Evolutionary conservation across 2,329 filamentous ascomycete species (phyloP), one percentile per base, ranked within the genome.

Genomic region (Drechslerella dactyloides): DNA sequence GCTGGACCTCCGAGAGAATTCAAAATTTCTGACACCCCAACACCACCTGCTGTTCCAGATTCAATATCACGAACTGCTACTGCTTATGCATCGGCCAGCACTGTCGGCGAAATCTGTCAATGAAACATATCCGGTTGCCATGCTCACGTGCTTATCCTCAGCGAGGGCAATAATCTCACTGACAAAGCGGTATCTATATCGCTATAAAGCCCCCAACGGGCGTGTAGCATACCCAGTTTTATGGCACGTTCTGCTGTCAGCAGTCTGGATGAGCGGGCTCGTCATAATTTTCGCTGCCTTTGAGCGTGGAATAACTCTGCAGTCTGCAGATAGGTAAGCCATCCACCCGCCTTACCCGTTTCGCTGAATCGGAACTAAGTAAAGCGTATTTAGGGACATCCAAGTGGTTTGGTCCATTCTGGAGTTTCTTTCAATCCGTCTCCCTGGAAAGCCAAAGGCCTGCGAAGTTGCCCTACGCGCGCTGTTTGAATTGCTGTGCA

Each of bases 101-200:
- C 77, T 85, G 11, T 82, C 84, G 0, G 79, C 81, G 0, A 81
- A 83, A 1, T 79, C 78, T 6, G 79, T 79, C 0, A 81, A 80
- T 1, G 78, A 80, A 0, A 80, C 81, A 0, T 84, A 83, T 61
- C 81, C 82, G 2, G 81, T 80, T 0, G 83, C 83, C 0, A 75
- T 85, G 33, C 83, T 85, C 57, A 81, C 81, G 0, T 85, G 83
- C 53, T 84, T 85, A 33, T 81, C 80, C 0, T 83, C 83, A 0
- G 82, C 83, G 13, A 80, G 82, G 24, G 81, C 81, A 0, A 81
- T 84, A 21, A 80, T 84, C 6, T 81, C 79, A 3, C 78, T 79
- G 0, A 75, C 83, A 27, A 80, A 80, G 53, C 74, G 74, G 19
- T 74, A 78, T 13, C 73, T 70, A 5, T 72, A 66, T 6, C 74